Evolutionary conservation across 2,329 filamentous ascomycete genomes (phyloP).

Genomic region (Diaporthe batatas): DNA sequence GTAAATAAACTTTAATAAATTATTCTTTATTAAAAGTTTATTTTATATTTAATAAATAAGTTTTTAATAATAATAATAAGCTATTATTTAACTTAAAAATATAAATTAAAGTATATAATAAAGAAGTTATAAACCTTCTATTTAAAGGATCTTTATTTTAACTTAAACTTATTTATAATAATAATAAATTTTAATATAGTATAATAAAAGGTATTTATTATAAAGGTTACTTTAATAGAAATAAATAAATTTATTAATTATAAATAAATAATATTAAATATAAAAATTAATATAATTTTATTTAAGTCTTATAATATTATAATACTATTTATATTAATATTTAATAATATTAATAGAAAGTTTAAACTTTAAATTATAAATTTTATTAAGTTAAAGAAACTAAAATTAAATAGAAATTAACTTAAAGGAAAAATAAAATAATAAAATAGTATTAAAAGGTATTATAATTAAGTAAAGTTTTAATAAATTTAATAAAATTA

Average conservation of each 20-base stretch:
- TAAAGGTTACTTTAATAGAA: neutral
- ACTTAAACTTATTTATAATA: neutral
- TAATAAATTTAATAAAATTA: neutral
- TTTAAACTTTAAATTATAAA: neutral
- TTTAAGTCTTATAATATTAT: neutral
- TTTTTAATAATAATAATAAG: neutral
- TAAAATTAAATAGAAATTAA: neutral
- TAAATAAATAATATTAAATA: neutral
- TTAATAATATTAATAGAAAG: neutral
- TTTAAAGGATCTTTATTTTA: too few relatives aligned
- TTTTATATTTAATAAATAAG: neutral
- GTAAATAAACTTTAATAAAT: neutral
- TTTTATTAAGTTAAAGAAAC: neutral
- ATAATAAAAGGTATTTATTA: neutral
- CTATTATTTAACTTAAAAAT: neutral
- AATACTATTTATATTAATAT: conserved; percentile 1
- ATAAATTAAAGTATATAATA: neutral
- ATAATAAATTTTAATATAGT: neutral
- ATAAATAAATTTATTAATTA: neutral
- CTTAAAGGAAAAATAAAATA: neutral
- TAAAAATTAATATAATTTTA: neutral
- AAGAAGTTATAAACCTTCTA: neutral
- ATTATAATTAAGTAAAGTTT: neutral
- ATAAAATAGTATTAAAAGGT: neutral
- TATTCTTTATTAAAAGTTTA: neutral